phyloP scores from a whole-genome alignment of 306 rosid genomes.

The Medicago lupulina region DNA sequence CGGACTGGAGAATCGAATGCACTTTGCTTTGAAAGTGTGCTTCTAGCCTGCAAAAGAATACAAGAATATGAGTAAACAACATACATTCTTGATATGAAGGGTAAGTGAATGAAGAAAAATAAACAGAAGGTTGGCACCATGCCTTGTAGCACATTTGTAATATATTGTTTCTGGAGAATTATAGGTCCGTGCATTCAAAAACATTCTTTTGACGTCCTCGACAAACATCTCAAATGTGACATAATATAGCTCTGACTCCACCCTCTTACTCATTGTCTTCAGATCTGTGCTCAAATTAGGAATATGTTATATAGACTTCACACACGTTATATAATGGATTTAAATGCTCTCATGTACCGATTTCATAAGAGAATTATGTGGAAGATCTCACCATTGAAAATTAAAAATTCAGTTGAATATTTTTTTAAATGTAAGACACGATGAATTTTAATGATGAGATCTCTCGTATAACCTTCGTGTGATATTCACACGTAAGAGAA shows the following conservation, averaged over 20 bases:
- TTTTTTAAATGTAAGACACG: neutral
- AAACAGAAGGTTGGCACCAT: constrained; percentile 22
- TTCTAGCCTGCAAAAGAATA: constrained; percentile 65
- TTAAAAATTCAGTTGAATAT: neutral
- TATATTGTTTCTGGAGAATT: constrained; percentile 96
- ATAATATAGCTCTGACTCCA: constrained; percentile 92
- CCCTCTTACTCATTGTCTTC: constrained; percentile 93
- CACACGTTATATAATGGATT: neutral
- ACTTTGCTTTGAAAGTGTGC: constrained; percentile 80
- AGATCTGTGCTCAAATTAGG: constrained; percentile 60
- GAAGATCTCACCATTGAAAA: neutral
- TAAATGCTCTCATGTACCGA: neutral
- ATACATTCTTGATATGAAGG: neutral
- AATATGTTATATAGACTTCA: constrained; percentile 28
- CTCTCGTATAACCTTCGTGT: neutral
- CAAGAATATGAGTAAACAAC: neutral
- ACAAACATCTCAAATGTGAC: constrained; percentile 95
- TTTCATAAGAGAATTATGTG: neutral
- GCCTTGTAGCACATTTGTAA: constrained; percentile 87
- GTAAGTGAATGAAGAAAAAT: neutral
- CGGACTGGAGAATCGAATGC: constrained; percentile 70
- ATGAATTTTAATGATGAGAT: neutral
- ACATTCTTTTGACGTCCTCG: constrained; percentile 94
- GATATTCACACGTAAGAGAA: neutral
- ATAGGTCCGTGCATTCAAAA: constrained; percentile 83